These are phyloP conservation scores for Lathyrus aphaca DNA, from an alignment of 306 rosid genomes.

Conservation along the genomic window DNA sequence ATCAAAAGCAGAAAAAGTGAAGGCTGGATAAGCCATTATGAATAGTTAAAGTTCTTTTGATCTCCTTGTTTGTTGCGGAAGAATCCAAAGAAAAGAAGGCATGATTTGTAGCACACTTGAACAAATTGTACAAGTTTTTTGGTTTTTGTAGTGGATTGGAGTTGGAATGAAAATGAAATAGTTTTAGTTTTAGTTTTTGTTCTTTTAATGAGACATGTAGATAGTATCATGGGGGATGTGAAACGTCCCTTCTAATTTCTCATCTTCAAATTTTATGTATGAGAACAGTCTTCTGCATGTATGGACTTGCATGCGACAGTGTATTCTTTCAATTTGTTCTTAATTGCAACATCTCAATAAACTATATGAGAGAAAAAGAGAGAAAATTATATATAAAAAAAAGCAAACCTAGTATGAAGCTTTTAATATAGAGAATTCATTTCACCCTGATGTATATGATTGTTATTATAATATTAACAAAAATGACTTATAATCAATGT, in stretches of 20 bases:
- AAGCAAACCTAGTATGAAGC: too few species aligned
- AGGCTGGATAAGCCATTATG: not conserved
- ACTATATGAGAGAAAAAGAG: too few species aligned
- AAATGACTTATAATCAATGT: not conserved
- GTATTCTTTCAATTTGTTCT: too few species aligned
- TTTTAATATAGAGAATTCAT: too few species aligned
- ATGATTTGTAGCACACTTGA: not conserved
- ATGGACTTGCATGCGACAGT: too few species aligned
- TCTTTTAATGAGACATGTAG: not conserved
- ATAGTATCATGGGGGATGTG: not conserved
- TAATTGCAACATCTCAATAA: too few species aligned
- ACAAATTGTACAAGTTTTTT: not conserved
- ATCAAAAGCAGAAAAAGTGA: conserved; percentile 30
- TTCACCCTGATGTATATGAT: too few species aligned
- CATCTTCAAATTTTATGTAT: too few species aligned
- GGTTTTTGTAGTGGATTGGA: conserved; percentile 15
- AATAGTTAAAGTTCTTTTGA: conserved; percentile 4
- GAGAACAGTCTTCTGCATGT: too few species aligned
- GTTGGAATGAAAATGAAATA: not conserved
- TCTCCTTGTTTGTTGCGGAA: not conserved
- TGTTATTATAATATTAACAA: too few species aligned
- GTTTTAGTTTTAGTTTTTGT: not conserved
- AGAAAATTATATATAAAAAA: too few species aligned
- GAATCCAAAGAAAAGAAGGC: conserved; percentile 19
- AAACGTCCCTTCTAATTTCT: not conserved